Percentiles rank a stretch among this genome's conserved stretches.
These are phyloP conservation scores for Hordeum pubiflorum DNA, from an alignment of 202 grass and related monocot species.

Conservation along the genomic window DNA sequence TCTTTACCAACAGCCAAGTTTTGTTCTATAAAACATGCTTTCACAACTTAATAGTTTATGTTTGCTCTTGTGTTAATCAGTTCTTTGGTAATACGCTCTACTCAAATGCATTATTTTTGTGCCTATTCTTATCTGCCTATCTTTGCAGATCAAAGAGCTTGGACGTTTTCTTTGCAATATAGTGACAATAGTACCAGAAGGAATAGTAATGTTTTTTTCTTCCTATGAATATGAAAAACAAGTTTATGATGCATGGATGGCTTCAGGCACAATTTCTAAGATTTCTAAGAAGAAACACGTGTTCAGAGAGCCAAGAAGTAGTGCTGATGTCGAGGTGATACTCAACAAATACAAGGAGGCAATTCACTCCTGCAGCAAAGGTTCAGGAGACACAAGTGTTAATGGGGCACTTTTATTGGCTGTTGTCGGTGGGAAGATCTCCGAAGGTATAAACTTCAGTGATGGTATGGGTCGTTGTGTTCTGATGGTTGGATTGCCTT, in stretches of 20 bases:
- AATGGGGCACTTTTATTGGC: constrained; percentile 82
- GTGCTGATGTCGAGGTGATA: constrained; percentile 54
- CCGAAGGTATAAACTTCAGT: constrained; percentile 94
- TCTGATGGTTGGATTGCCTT: constrained; percentile 92
- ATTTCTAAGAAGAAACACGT: constrained; percentile 76
- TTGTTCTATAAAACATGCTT: background rate
- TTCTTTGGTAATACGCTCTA: background rate
- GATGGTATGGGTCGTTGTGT: constrained; percentile 90
- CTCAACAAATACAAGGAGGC: constrained; percentile 76
- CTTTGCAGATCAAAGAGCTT: constrained; percentile 73
- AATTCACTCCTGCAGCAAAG: constrained; percentile 40
- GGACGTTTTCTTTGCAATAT: constrained; percentile 82
- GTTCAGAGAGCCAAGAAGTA: constrained; percentile 84
- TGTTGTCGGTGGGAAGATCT: constrained; percentile 90
- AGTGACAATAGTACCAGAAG: constrained; percentile 69
- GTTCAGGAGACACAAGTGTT: constrained; percentile 25
- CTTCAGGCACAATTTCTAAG: constrained; percentile 60
- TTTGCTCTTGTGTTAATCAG: background rate
- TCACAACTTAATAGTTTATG: background rate
- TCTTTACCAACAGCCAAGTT: background rate
- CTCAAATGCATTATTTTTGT: constrained; percentile 11
- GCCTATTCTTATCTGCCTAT: constrained; percentile 16
- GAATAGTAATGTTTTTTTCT: constrained; percentile 73
- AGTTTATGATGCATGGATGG: constrained; percentile 81
- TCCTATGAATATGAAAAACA: constrained; percentile 77